phyloP scores from a whole-genome alignment of 2,329 filamentous ascomycete species.

The Truncatella angustata region DNA sequence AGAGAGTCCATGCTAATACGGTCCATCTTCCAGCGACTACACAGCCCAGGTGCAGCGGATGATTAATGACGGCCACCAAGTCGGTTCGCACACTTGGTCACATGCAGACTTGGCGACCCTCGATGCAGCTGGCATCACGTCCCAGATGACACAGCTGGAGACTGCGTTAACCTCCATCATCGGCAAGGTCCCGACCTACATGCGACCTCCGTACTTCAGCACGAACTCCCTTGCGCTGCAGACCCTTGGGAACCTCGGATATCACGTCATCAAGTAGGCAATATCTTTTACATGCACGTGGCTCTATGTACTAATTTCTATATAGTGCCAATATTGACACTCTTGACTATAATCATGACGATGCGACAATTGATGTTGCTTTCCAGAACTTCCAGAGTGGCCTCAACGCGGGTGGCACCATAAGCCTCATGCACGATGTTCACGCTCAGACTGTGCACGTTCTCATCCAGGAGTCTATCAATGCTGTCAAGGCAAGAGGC shows the following conservation, averaged over 20 bases:
- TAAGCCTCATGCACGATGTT: constrained; percentile 35
- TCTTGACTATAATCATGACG: constrained; percentile 38
- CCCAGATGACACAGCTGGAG: constrained; percentile 45
- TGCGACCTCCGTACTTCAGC: constrained; percentile 48
- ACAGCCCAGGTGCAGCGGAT: constrained; percentile 27
- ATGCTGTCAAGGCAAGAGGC: constrained; percentile 10
- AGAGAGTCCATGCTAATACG: background rate
- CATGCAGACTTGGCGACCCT: constrained; percentile 44
- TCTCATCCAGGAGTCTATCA: constrained; percentile 31
- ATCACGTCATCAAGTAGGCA: constrained; percentile 39
- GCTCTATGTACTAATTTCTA: background rate
- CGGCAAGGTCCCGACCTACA: constrained; percentile 44
- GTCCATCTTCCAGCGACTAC: constrained; percentile 9
- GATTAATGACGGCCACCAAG: constrained; percentile 43
- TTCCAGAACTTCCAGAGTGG: constrained; percentile 29
- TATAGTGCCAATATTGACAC: constrained; percentile 42
- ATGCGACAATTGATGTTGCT: constrained; percentile 25
- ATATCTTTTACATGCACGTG: background rate
- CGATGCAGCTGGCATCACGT: constrained; percentile 30
- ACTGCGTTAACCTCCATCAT: constrained; percentile 44
- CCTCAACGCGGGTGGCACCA: constrained; percentile 29
- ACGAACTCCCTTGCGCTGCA: constrained; percentile 32
- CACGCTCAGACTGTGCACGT: constrained; percentile 32
- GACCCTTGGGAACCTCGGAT: constrained; percentile 41
- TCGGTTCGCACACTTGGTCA: constrained; percentile 51